These are phyloP conservation scores for Sporothrix inflata DNA, from an alignment of 2,329 filamentous ascomycete species.

Conservation along the genomic window DNA sequence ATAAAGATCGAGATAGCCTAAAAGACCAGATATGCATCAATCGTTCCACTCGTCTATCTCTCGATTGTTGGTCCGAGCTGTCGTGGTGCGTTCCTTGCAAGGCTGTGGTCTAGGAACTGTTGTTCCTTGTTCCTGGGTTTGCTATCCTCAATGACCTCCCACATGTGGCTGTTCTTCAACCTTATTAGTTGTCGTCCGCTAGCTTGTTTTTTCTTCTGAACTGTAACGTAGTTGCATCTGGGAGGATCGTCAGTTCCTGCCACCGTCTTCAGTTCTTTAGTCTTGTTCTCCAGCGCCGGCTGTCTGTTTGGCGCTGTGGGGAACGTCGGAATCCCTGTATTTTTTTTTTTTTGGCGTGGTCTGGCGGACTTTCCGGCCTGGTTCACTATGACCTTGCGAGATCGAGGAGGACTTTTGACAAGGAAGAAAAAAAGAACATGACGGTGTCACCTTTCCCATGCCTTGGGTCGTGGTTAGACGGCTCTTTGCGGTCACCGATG, in stretches of 20 bases:
- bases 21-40: background rate
- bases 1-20: background rate
- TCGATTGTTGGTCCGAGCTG: background rate
- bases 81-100: background rate
- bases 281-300: background rate
- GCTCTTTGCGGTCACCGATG: background rate
- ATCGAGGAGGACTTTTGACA: too few relatives aligned
- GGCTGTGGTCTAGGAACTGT: background rate
- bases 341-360: background rate
- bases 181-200: background rate
- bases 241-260: background rate
- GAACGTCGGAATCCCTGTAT: background rate
- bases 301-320: background rate
- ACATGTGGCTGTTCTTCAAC: constrained; percentile 8
- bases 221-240: background rate
- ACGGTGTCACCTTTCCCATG: constrained; percentile 5
- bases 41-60: background rate
- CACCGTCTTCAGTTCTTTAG: background rate
- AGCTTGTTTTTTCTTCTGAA: background rate
- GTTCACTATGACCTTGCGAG: too few relatives aligned
- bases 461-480: background rate
- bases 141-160: background rate
- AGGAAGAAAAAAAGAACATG: too few relatives aligned
- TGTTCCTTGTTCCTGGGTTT: background rate
- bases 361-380: background rate